A percentile compares a stretch with the other conserved stretches of the same genome.
phyloP scores from a whole-genome alignment of 1,284 basidiomycete species.

The Heliocybe sulcata region DNA sequence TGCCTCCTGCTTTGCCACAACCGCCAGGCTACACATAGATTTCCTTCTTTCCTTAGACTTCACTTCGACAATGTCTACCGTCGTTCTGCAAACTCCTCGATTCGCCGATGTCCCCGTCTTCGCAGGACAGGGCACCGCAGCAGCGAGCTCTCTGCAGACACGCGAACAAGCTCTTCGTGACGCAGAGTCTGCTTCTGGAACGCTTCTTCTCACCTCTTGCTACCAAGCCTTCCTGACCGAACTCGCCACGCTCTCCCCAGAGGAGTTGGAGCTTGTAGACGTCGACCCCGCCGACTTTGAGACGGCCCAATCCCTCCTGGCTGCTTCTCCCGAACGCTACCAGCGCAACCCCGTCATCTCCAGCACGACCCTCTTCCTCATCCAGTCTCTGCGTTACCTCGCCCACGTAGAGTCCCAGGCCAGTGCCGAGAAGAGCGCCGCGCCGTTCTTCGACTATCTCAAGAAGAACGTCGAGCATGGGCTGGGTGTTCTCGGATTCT shows the following conservation, averaged over 20 bases:
- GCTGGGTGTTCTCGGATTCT: constrained; percentile 49
- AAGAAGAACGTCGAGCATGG: constrained; percentile 22
- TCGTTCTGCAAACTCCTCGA: constrained; percentile 1
- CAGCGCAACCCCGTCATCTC: constrained; percentile 42
- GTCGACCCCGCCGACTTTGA: constrained; percentile 37
- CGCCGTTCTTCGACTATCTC: constrained; percentile 26
- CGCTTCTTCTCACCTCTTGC: constrained; percentile 40
- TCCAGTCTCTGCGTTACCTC: constrained; percentile 48
- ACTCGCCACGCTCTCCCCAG: constrained; percentile 31
- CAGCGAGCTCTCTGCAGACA: constrained; percentile 24
- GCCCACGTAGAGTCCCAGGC: constrained; percentile 26
- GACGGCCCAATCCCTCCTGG: constrained; percentile 29
- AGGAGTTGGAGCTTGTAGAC: constrained; percentile 25
- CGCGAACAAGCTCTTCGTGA: constrained; percentile 32
- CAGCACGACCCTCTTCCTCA: constrained; percentile 39
- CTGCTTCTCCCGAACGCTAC: constrained; percentile 23
- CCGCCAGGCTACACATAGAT: not conserved
- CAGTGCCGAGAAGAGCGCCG: constrained; percentile 17
- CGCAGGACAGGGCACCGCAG: constrained; percentile 44
- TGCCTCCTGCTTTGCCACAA: constrained; percentile 1
- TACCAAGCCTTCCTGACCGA: constrained; percentile 42
- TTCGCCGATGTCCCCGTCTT: constrained; percentile 36
- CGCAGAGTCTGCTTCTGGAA: constrained; percentile 27
- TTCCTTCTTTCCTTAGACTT: not conserved
- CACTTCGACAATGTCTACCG: not conserved